phyloP scores from a whole-genome alignment of 1,284 basidiomycete species.

The Ceratobasidium sp. region DNA sequence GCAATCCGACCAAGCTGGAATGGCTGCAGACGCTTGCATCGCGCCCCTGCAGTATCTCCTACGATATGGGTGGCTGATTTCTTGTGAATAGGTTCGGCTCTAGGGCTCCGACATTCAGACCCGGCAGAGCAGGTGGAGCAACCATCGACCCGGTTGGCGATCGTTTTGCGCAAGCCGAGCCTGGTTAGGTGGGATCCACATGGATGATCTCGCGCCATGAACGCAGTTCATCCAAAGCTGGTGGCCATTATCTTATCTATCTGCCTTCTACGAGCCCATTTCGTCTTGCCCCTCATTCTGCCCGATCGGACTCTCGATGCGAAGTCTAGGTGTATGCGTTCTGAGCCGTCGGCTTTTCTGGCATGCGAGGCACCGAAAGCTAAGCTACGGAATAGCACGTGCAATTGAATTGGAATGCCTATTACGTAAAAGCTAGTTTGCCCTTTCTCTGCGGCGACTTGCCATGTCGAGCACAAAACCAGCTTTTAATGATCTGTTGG shows the following conservation, averaged over 20 bases:
- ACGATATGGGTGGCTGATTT: too few relatives aligned
- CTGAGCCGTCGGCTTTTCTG: background rate
- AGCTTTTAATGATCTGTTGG: conserved; percentile 4
- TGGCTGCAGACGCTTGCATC: too few relatives aligned
- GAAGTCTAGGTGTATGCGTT: conserved; percentile 4
- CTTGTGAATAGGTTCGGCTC: too few relatives aligned
- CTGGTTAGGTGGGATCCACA: too few relatives aligned
- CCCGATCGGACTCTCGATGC: conserved; percentile 15
- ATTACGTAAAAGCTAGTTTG: background rate
- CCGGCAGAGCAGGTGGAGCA: too few relatives aligned
- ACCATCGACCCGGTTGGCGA: too few relatives aligned
- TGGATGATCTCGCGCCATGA: too few relatives aligned
- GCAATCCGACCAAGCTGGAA: too few relatives aligned
- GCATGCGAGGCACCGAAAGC: background rate
- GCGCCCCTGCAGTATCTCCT: too few relatives aligned
- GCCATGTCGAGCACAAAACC: conserved; percentile 5
- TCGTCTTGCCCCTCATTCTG: background rate
- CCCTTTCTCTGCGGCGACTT: conserved; percentile 1
- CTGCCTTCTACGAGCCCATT: background rate
- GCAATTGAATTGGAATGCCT: background rate
- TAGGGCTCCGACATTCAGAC: too few relatives aligned
- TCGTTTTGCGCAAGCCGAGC: too few relatives aligned
- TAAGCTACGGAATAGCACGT: background rate
- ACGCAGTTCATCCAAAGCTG: too few relatives aligned
- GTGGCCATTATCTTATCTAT: background rate